phyloP scores from a whole-genome alignment of 495 filamentous ascomycete genomes.

The Penicillium pulvis region DNA sequence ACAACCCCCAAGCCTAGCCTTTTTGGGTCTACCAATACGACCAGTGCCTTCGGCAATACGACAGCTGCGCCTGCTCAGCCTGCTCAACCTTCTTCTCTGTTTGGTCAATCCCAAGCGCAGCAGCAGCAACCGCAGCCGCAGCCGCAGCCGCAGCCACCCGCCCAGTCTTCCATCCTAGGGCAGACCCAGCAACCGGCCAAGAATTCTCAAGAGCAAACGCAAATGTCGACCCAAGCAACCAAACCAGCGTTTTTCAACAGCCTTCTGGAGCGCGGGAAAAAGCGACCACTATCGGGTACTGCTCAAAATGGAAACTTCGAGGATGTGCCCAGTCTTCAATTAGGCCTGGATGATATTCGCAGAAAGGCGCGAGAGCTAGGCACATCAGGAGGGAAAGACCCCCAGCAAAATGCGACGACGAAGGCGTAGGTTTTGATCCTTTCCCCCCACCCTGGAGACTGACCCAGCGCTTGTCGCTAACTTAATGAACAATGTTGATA shows the following conservation, averaged over 20 bases:
- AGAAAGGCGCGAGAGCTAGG: constrained; percentile 80
- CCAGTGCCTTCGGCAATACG: constrained; percentile 31
- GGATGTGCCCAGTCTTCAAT: constrained; percentile 63
- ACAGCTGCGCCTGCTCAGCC: constrained; percentile 29
- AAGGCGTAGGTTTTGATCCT: constrained; percentile 57
- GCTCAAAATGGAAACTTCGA: constrained; percentile 46
- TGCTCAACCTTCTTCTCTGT: constrained; percentile 29
- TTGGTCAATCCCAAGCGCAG: constrained; percentile 37
- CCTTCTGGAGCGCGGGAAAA: constrained; percentile 73
- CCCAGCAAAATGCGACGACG: constrained; percentile 53
- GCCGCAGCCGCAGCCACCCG: constrained; percentile 28
- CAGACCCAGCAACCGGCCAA: constrained; percentile 30
- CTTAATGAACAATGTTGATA: constrained; percentile 19
- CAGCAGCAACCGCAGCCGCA: constrained; percentile 26
- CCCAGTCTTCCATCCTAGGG: constrained; percentile 35
- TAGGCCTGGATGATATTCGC: constrained; percentile 84
- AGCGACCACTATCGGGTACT: constrained; percentile 43
- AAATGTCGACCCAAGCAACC: constrained; percentile 34
- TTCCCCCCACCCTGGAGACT: neutral
- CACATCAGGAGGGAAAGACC: constrained; percentile 45
- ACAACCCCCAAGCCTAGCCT: constrained; percentile 30
- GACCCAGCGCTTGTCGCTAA: constrained; percentile 6
- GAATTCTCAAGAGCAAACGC: constrained; percentile 21
- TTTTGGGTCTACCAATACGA: constrained; percentile 32
- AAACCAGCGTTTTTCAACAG: constrained; percentile 83